These are phyloP conservation scores for Tillandsia fasciculata DNA, from an alignment of 176 grass and related monocot species.

Conservation along the genomic window DNA sequence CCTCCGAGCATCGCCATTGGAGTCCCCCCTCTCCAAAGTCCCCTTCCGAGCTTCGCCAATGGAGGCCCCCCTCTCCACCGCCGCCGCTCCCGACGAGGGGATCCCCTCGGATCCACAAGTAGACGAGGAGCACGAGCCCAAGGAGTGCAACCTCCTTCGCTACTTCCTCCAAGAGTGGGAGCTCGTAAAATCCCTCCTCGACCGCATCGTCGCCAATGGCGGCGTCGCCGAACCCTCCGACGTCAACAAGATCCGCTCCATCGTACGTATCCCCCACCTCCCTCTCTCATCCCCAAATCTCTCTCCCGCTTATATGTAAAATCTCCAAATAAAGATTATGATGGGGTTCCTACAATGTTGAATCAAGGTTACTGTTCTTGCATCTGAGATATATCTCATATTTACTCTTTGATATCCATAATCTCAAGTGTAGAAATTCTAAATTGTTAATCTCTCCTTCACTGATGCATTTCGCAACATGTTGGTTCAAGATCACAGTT, in stretches of 20 bases:
- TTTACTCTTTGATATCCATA: too few species aligned
- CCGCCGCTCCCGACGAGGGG: too few species aligned
- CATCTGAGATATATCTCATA: background rate
- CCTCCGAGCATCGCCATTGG: too few species aligned
- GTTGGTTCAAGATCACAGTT: too few species aligned
- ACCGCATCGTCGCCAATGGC: slow-evolving; percentile 40
- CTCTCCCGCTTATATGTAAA: slow-evolving; percentile 16
- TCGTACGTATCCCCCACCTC: slow-evolving; percentile 40
- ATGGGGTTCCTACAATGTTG: background rate
- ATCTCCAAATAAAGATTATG: background rate
- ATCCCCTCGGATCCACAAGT: background rate
- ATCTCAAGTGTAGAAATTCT: too few species aligned
- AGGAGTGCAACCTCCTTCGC: slow-evolving; percentile 62
- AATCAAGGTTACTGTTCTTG: background rate
- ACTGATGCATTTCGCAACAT: too few species aligned
- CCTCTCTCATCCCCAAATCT: slow-evolving; percentile 3
- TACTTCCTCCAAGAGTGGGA: slow-evolving; percentile 94
- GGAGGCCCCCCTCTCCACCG: too few species aligned
- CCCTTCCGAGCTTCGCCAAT: too few species aligned
- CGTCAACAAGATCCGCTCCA: slow-evolving; percentile 71
- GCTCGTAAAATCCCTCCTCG: slow-evolving; percentile 45
- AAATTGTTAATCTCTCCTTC: too few species aligned
- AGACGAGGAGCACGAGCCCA: slow-evolving; percentile 72
- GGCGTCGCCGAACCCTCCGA: slow-evolving; percentile 46
- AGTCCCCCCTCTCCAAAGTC: too few species aligned